Conservation (phyloP, 345 rosid species). For the Melaleuca alternifolia region DNA sequence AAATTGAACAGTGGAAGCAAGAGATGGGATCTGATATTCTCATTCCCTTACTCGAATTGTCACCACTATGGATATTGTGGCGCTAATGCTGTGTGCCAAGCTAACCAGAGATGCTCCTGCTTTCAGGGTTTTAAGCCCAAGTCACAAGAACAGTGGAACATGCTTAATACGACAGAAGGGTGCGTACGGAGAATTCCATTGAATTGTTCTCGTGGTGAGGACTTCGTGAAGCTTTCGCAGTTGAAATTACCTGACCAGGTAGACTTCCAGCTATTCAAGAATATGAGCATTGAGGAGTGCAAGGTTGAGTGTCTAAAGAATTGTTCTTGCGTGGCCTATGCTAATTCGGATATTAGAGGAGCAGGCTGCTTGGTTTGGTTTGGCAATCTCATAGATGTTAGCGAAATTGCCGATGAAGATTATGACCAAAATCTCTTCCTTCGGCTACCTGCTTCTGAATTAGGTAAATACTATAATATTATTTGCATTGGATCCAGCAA, state of each 20-base stretch:
- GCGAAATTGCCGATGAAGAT: rapidly evolving
- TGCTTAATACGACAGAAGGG: slow-evolving; percentile 6
- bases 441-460: neutral
- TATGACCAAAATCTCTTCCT: neutral
- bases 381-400: neutral
- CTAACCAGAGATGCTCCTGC: slow-evolving; percentile 5
- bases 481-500: neutral
- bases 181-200: neutral
- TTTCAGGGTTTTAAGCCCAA: slow-evolving; percentile 21
- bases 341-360: slow-evolving; percentile 4
- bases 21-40: neutral
- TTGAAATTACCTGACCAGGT: slow-evolving; percentile 11
- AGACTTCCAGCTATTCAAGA: slow-evolving; percentile 15
- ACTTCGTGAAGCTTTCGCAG: neutral
- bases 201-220: neutral
- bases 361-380: slow-evolving; percentile 26
- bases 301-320: slow-evolving; percentile 4
- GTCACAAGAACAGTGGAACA: slow-evolving; percentile 14
- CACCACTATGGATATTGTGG: neutral
- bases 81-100: neutral
- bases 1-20: neutral
- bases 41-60: neutral
- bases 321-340: slow-evolving; percentile 29
- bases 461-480: neutral
- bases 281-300: slow-evolving; percentile 9